Evolutionary conservation across 192 early-diverging fungal genomes (phyloP), one percentile per base, ranked within the genome.

Genomic region (Umbelopsis isabellina): DNA sequence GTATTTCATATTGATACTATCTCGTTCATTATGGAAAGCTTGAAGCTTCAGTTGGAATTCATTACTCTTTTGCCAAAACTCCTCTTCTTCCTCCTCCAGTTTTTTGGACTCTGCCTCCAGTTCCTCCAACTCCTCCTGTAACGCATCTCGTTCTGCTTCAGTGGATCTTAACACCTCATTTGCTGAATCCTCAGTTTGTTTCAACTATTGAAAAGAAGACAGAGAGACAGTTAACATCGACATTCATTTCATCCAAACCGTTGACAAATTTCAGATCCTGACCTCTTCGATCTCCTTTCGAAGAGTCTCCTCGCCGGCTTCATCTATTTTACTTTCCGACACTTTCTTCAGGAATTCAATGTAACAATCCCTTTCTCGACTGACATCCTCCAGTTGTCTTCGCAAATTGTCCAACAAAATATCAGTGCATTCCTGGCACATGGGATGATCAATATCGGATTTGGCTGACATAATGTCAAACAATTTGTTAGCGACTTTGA

Each of bases 361-460:
- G 67, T 95, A 94, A 22, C 89, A 90, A 74, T 93, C 90, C 50
- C 85, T 77, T 75, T 95, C 94, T 49, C 76, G 80, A n/a, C 83
- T 80, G 9, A 89, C 83, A 70, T 96, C 93, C 0, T 78, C 67
- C 18, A 94, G 71, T 53, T 90, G 85, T 66, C 86, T 87, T 48
- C 92, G 90, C 46, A 98, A 71, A 30, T 82, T 79, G 11, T 90
- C 83, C 51, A 88, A 48, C 64, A 97, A 72, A 70, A 89, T 89
- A 58, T 95, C 93, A 0, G 94, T 91, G 71, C 97, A 98, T 53
- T 95, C 95, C 69, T 92, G 87, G 75, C 97, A 98, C 75, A 97
- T 86, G 13, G 94, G 94, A 64, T 96, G 93, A 51, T 86, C 85
- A 15, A 93, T 79, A 51, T 86, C 86, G 2, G 93, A 90, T 44